A percentile compares a stretch with the other conserved stretches of the same genome.
Evolutionary conservation across 2,329 filamentous ascomycete species (phyloP).

Genomic region (Penicillium sp.): DNA sequence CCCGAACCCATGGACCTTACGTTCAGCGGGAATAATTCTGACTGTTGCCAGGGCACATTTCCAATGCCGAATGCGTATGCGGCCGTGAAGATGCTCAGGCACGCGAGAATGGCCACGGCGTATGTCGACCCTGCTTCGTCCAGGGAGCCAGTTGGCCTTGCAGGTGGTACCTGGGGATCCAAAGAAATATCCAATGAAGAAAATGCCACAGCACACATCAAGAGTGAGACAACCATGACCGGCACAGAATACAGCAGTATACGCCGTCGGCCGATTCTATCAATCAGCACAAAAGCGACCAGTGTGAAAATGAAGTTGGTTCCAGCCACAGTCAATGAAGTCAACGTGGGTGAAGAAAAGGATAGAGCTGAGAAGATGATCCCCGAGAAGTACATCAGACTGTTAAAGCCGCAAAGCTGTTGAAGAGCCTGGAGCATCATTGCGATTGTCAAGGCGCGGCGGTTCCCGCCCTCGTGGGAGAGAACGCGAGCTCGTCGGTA

Average conservation of each 20-base stretch:
- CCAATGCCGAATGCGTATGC: slow-evolving; percentile 82
- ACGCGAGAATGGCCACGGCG: slow-evolving; percentile 58
- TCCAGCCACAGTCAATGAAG: slow-evolving; percentile 70
- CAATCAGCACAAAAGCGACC: slow-evolving; percentile 69
- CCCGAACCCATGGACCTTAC: slow-evolving; percentile 59
- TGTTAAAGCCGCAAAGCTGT: slow-evolving; percentile 86
- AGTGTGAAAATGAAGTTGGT: slow-evolving; percentile 79
- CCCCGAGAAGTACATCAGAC: slow-evolving; percentile 85
- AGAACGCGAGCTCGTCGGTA: slow-evolving; percentile 27
- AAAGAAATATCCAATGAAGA: slow-evolving; percentile 50
- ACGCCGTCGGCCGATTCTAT: slow-evolving; percentile 69
- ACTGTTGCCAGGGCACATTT: slow-evolving; percentile 94
- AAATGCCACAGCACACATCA: slow-evolving; percentile 68
- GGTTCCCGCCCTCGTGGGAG: slow-evolving; percentile 43
- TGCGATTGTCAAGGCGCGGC: slow-evolving; percentile 71
- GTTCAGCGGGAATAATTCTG: slow-evolving; percentile 72
- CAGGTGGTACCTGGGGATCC: slow-evolving; percentile 10
- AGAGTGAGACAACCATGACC: slow-evolving; percentile 69
- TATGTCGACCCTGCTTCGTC: slow-evolving; percentile 23
- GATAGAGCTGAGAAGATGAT: slow-evolving; percentile 73
- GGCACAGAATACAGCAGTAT: slow-evolving; percentile 80
- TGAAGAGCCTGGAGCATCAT: slow-evolving; percentile 82
- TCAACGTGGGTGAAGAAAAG: slow-evolving; percentile 72
- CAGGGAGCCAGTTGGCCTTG: slow-evolving; percentile 17
- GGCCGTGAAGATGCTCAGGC: slow-evolving; percentile 77